A percentile compares a stretch with the other conserved stretches of the same genome.
Evolutionary conservation across 2,329 filamentous ascomycete genomes (phyloP).

Genomic region (Sporothrix protearum): DNA sequence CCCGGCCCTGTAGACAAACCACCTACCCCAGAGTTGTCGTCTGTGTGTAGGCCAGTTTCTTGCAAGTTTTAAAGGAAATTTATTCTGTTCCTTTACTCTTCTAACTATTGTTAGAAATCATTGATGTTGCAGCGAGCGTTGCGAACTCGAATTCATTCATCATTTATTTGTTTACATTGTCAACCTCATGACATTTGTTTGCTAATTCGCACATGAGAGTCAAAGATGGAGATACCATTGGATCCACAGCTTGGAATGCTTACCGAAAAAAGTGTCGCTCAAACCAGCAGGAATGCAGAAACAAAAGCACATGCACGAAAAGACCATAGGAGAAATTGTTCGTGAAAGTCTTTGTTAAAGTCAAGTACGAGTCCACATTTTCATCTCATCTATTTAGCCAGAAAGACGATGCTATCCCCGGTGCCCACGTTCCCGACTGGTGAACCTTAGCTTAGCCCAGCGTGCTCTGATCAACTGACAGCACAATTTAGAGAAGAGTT

Average conservation of each 20-base stretch:
- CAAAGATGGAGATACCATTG: too few species aligned
- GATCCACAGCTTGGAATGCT: too few species aligned
- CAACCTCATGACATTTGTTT: too few species aligned
- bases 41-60: background rate
- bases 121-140: background rate
- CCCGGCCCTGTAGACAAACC: background rate
- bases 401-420: background rate
- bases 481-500: background rate
- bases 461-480: background rate
- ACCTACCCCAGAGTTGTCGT: background rate
- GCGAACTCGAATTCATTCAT: background rate
- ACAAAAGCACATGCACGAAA: too few species aligned
- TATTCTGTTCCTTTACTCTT: background rate
- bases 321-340: too few species aligned
- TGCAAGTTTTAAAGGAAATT: background rate
- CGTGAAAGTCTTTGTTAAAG: background rate
- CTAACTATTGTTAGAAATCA: background rate
- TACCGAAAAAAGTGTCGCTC: background rate
- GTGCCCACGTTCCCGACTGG: background rate
- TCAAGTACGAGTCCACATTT: background rate
- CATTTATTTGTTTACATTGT: background rate
- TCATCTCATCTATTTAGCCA: slow-evolving; percentile 3
- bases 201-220: too few species aligned
- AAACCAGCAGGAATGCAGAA: too few species aligned
- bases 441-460: background rate